Evolutionary conservation across 495 filamentous ascomycete species (phyloP).

Genomic region (Pyronema domesticum): DNA sequence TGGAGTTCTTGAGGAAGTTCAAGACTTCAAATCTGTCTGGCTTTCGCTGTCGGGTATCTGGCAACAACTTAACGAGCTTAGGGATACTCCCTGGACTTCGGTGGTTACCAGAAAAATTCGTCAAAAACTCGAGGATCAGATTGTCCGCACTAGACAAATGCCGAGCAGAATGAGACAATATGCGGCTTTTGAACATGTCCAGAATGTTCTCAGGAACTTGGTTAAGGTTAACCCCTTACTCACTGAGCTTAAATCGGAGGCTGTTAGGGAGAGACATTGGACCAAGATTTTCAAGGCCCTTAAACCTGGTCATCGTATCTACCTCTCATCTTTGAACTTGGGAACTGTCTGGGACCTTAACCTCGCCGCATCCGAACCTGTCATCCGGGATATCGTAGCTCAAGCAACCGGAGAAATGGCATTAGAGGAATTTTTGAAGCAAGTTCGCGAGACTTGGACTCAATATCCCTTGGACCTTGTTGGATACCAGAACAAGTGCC

Average conservation of each 20-base stretch:
- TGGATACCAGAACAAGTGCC: conserved; percentile 93
- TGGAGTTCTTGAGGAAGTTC: conserved; percentile 81
- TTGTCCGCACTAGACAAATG: conserved; percentile 99
- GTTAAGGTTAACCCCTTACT: conserved; percentile 80
- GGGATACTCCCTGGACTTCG: conserved; percentile 79
- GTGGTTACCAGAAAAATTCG: conserved; percentile 84
- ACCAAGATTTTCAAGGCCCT: conserved; percentile 89
- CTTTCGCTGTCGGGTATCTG: conserved; percentile 84
- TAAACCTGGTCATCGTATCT: conserved; percentile 79
- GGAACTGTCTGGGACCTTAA: conserved; percentile 97
- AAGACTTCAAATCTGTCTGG: conserved; percentile 98
- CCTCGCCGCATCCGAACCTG: conserved; percentile 61
- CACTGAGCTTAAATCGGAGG: conserved; percentile 87
- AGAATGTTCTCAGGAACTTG: conserved; percentile 69
- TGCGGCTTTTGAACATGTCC: conserved; percentile 94
- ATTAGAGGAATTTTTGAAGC: conserved; percentile 89
- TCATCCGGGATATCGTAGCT: conserved; percentile 77
- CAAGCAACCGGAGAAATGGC: conserved; percentile 99
- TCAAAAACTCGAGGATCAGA: conserved; percentile 67
- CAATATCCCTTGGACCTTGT: conserved; percentile 86
- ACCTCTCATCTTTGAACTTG: conserved; percentile 76
- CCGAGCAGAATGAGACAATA: conserved; percentile 97
- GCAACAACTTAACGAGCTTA: conserved; percentile 86
- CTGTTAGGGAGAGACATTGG: conserved; percentile 92
- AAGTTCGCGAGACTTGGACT: conserved; percentile 87